Evolutionary conservation across 495 filamentous ascomycete genomes (phyloP), one percentile per base, ranked within the genome.

Genomic region (Cairneyella variabilis): DNA sequence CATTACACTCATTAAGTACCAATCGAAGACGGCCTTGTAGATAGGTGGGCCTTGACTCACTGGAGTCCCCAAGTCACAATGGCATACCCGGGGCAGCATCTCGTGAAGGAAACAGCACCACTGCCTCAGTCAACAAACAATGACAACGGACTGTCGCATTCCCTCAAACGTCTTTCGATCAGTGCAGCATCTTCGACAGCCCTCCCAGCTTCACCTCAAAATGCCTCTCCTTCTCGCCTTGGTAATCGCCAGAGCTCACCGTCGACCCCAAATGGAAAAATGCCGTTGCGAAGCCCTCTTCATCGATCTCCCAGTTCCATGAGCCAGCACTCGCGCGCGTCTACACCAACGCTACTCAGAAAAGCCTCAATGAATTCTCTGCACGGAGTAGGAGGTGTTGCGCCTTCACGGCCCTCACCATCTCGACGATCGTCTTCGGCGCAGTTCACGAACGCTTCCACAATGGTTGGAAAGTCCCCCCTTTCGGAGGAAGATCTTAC

Each of bases 351-450:
- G 1, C 57, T 80, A 20, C 62, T 76, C 25, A 60, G 70, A 3
- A 82, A 83, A 64, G 68, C 76, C 3, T 82, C 82, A 2, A 74
- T 73, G 66, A 76, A 76, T 63, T 82, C 78, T 21, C 66, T 83
- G 30, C 60, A 67, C 21, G 59, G 63, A 10, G 59, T 60, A 17
- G 56, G 59, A 28, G 56, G 59, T 17, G 48, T 55, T 17, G 60
- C 59, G 16, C 56, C 62, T 20, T 48, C 62, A 28, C 44, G 62
- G 52, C 22, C 58, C 2, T 61, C 61, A 10, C 30, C 58, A 14
- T 54, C 62, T 42, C 54, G 61, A 25, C 41, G 60, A 46, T 57
- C 58, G 7, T 64, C 61, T 36, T 55, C 79, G 76, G 37, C 77
- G 79, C 44, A 60, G 66, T 41, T 78, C 75, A 38, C 78, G 72